A percentile compares a stretch with the other conserved stretches of the same genome.
Conservation (phyloP, 495 filamentous ascomycete genomes). For the Penicillium odoratum region DNA sequence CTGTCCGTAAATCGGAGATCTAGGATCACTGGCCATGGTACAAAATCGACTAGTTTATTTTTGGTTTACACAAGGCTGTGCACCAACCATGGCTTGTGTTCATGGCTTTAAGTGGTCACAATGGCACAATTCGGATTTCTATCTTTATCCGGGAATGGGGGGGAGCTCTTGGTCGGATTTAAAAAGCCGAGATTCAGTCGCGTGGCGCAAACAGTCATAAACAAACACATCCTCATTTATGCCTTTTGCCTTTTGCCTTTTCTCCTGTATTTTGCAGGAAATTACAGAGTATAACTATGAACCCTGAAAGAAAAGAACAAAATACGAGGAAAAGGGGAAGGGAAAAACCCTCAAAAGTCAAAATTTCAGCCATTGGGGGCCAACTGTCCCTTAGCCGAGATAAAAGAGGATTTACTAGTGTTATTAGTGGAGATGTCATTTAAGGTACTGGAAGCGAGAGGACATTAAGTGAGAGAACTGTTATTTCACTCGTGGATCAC, state of each 20-base stretch:
- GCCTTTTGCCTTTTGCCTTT: too few species aligned
- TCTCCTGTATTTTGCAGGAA: too few species aligned
- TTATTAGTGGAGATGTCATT: slow-evolving; percentile 13
- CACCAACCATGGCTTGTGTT: background rate
- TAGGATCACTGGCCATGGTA: too few species aligned
- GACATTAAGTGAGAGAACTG: background rate
- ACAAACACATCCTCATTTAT: background rate
- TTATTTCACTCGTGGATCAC: slow-evolving; percentile 13
- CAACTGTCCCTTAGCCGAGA: background rate
- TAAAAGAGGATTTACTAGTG: background rate
- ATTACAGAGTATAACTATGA: too few species aligned
- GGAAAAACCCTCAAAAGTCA: background rate
- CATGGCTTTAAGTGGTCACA: too few species aligned
- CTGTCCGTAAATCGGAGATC: background rate
- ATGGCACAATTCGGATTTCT: background rate
- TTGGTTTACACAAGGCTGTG: background rate
- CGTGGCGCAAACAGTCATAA: background rate
- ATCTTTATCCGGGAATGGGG: background rate
- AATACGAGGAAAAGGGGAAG: background rate
- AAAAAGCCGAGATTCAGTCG: background rate
- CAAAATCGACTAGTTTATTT: background rate
- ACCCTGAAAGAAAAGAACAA: background rate
- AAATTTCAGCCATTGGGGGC: background rate
- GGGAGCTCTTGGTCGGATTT: background rate
- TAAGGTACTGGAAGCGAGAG: slow-evolving; percentile 18